A percentile compares a stretch with the other conserved stretches of the same genome.
Evolutionary conservation across 164 flowering plant genomes (phyloP).

Genomic region (Sextonia rubra): DNA sequence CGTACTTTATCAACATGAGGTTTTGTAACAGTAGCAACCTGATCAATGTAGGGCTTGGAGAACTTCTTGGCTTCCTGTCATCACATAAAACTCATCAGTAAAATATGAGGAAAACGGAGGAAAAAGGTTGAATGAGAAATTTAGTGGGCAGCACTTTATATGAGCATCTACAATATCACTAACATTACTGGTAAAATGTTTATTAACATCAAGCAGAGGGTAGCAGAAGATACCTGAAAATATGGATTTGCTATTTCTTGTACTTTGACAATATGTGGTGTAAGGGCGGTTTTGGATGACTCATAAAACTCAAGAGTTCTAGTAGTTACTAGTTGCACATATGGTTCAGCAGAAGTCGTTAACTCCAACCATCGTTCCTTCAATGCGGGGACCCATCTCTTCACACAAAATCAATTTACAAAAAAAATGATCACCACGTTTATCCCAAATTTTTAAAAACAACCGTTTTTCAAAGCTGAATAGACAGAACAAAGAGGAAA

Average conservation of each 20-base stretch:
- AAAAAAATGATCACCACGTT: background rate
- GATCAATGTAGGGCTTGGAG: slow-evolving; percentile 73
- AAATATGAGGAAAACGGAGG: background rate
- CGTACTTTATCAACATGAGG: slow-evolving; percentile 79
- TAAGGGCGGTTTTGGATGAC: slow-evolving; percentile 47
- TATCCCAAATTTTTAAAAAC: background rate
- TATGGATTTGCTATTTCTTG: slow-evolving; percentile 71
- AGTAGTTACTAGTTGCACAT: slow-evolving; percentile 37
- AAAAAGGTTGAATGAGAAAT: background rate
- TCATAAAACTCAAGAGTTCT: slow-evolving; percentile 63
- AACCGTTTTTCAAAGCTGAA: background rate
- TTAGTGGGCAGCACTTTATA: background rate
- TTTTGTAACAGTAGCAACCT: slow-evolving; percentile 48
- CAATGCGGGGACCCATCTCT: slow-evolving; percentile 71
- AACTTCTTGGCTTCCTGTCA: slow-evolving; percentile 68
- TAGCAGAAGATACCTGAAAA: slow-evolving; percentile 53
- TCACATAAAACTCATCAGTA: slow-evolving; percentile 6
- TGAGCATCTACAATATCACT: background rate
- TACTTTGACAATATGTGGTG: slow-evolving; percentile 58
- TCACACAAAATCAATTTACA: slow-evolving; percentile 14
- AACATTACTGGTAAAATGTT: too few relatives aligned
- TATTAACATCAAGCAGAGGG: background rate
- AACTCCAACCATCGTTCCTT: slow-evolving; percentile 63
- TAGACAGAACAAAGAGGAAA: background rate
- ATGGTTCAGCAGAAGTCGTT: slow-evolving; percentile 53